Base-by-base conservation (phyloP, 305 asterid genomes). In the Fraxinus nigra region DNA sequence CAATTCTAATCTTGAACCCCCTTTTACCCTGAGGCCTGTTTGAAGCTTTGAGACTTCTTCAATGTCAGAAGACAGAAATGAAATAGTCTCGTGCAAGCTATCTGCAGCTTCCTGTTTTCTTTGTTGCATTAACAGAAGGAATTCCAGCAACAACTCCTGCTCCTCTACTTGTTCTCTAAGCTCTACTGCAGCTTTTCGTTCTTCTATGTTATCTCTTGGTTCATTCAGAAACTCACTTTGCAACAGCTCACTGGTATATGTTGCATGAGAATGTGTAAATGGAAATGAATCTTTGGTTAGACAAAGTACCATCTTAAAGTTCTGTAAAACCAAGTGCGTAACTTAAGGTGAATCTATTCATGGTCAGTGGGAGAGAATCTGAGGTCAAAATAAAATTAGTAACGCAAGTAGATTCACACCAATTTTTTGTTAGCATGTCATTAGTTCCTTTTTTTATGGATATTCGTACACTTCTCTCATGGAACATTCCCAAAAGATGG, bases 121-220 rank as follows among this genome's bases (percentile, higher is more conserved):
- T 84, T 89, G 97, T 76, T 93, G 97, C 74, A 91, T 86, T 28
- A 92, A 86, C 65, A 94, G 84, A 77, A 96, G 93, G 79, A 96
- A 96, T 82, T 96, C 98, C 77, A 96, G 92, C 81, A 96, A 82
- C 89, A 92, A 83, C 84, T 96, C 99, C 59, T 93, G 96, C 88
- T 94, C 98, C 54, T 96, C 98, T 82, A 96, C 92, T 81, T 87
- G 86, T 85, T 96, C 98, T 80, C 92, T 89, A 78, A 96, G 93
- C 78, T 91, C 93, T 84, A 91, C 90, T 9, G 97, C 98, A 74
- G 95, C 95, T 89, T 92, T 93, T 38, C 97, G 94, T 72, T 94
- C 98, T 85, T 94, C 95, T 80, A 96, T 83, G 61, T 88, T 93
- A 33, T 89, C 90, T 87, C 92, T 92, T 38, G 97, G 99, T 80